Conservation (phyloP, 306 rosid genomes). For the Vigna reflexopilosa region DNA sequence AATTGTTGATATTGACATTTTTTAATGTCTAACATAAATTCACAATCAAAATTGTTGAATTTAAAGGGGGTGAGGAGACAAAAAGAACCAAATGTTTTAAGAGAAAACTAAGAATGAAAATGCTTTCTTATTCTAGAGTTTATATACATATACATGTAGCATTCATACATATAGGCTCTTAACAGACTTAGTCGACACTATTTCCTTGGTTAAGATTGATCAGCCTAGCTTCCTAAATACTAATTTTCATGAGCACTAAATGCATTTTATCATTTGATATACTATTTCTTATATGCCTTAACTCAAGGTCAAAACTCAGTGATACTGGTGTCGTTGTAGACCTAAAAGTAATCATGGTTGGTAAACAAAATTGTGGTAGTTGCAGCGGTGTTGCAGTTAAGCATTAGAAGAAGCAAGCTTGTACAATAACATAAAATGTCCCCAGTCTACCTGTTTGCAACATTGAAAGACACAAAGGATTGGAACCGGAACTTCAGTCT, state of each 20-base stretch:
- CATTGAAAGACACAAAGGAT: conserved; percentile 93
- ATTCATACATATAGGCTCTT: background rate
- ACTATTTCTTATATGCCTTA: background rate
- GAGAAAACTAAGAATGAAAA: background rate
- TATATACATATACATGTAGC: background rate
- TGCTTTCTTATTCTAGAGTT: background rate
- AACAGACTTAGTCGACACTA: background rate
- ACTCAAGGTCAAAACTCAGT: conserved; percentile 3
- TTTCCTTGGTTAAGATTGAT: background rate
- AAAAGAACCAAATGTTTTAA: background rate
- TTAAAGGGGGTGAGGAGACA: background rate
- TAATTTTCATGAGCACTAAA: background rate
- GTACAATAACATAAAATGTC: conserved; percentile 29
- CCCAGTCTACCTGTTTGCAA: conserved; percentile 77
- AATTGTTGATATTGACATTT: conserved; percentile 20
- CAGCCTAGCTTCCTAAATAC: background rate
- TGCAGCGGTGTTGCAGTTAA: conserved; percentile 10
- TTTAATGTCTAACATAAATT: background rate
- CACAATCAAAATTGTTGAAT: background rate
- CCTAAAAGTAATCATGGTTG: background rate
- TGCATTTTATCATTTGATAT: background rate
- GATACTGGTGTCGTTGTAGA: background rate
- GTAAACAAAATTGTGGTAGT: conserved; percentile 8
- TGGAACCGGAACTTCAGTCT: conserved; percentile 93
- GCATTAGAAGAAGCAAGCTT: conserved; percentile 29